Percentiles rank a stretch among this genome's conserved stretches.
Conservation (phyloP, 495 filamentous ascomycete genomes). For the Penicillium cosmopolitanum region DNA sequence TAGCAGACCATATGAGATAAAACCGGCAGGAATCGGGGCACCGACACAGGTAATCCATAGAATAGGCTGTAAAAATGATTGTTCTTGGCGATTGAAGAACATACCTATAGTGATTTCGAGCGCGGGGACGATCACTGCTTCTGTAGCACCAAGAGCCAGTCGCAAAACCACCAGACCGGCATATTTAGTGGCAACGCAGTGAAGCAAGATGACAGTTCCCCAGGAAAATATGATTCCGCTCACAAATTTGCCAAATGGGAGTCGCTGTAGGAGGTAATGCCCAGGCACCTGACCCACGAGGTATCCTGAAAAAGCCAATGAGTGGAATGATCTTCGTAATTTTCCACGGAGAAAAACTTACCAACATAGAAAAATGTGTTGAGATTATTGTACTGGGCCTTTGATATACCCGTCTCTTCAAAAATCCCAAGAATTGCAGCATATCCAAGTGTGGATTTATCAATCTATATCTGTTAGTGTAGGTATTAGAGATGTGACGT, state of each 20-base stretch:
- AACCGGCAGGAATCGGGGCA: constrained; percentile 23
- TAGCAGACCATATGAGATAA: constrained; percentile 31
- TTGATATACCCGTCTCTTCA: constrained; percentile 24
- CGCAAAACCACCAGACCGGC: constrained; percentile 27
- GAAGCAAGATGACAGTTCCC: constrained; percentile 26
- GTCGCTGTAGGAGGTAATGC: constrained; percentile 29
- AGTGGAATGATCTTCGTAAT: neutral
- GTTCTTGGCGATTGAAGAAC: constrained; percentile 32
- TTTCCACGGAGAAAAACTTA: constrained; percentile 21
- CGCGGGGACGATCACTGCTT: constrained; percentile 28
- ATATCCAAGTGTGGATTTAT: constrained; percentile 29
- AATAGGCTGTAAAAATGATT: constrained; percentile 26
- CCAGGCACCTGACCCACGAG: constrained; percentile 21
- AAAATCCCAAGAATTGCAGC: constrained; percentile 31
- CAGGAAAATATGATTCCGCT: constrained; percentile 23
- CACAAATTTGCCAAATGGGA: constrained; percentile 31
- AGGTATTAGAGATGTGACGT: neutral
- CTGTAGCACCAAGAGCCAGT: constrained; percentile 24
- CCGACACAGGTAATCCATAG: constrained; percentile 29
- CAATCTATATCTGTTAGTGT: constrained; percentile 15
- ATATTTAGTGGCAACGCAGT: constrained; percentile 24
- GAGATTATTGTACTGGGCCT: constrained; percentile 28
- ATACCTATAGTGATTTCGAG: constrained; percentile 33
- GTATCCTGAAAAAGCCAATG: neutral
- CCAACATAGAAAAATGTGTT: constrained; percentile 31